Evolutionary conservation across 345 rosid species (phyloP).

Genomic region (Euphorbia tirucalli): DNA sequence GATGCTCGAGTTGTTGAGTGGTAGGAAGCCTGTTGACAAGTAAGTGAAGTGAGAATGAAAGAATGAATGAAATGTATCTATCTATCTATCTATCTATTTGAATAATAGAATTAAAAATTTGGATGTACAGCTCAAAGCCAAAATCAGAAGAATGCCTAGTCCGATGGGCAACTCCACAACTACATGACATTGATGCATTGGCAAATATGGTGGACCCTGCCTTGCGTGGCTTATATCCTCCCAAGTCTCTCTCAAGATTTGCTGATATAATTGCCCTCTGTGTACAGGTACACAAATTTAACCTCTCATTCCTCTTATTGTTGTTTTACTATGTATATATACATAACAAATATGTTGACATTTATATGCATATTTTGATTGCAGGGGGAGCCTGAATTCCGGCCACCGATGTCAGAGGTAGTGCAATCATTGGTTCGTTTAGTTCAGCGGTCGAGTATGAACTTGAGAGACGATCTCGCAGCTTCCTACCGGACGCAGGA

Average conservation of each 20-base stretch:
- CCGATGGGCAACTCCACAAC: constrained; percentile 79
- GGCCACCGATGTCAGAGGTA: constrained; percentile 87
- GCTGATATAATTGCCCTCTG: constrained; percentile 82
- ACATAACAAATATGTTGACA: no score
- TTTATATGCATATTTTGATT: no score
- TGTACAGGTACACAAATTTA: constrained; percentile 59
- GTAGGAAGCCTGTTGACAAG: constrained; percentile 84
- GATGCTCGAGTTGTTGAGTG: constrained; percentile 85
- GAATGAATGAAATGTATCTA: no score
- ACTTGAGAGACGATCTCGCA: constrained; percentile 51
- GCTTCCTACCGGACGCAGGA: constrained; percentile 51
- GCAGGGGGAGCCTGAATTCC: constrained; percentile 70
- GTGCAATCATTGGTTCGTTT: constrained; percentile 74
- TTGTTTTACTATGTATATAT: no score
- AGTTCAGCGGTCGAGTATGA: constrained; percentile 54
- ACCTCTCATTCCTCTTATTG: no score
- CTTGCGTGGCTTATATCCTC: constrained; percentile 81
- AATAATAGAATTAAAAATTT: not conserved
- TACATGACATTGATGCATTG: constrained; percentile 66
- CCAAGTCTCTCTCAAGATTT: constrained; percentile 71
- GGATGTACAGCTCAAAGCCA: constrained; percentile 47
- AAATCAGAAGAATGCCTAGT: constrained; percentile 70
- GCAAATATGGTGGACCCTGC: constrained; percentile 83
- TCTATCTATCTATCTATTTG: not conserved
- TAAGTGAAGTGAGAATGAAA: constrained; percentile 12